These are phyloP conservation scores for Asterochloris sp. DNA, from an alignment of 139 green algal species.

Conservation along the genomic window DNA sequence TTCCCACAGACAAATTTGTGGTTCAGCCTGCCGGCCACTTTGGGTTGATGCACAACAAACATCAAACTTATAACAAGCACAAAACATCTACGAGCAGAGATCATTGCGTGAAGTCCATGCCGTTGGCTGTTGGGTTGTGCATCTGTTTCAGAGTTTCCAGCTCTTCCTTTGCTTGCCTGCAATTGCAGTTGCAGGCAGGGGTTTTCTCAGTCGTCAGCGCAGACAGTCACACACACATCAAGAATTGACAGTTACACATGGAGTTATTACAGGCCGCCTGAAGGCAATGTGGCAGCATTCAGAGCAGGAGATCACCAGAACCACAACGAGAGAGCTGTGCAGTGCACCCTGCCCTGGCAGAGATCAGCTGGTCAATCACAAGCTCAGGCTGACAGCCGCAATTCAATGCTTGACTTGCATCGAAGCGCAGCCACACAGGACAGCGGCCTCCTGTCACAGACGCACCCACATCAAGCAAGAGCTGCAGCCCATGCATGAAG, in stretches of 20 bases:
- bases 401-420: not conserved
- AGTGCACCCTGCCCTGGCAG: not conserved
- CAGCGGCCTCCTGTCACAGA: not conserved
- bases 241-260: not conserved
- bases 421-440: not conserved
- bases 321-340: not conserved
- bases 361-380: not conserved
- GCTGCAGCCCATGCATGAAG: not conserved
- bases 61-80: too few species aligned
- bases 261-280: too few species aligned
- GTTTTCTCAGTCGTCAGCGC: not conserved
- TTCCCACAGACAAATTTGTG: too few species aligned
- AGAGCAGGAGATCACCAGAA: not conserved
- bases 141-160: conserved; percentile 25
- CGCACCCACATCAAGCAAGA: not conserved
- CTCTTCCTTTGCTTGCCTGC: conserved; percentile 43
- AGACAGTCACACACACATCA: not conserved
- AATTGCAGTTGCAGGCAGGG: not conserved
- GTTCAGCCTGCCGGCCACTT: too few species aligned
- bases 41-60: too few species aligned
- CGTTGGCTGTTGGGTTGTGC: too few species aligned
- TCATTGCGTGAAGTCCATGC: too few species aligned
- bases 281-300: too few species aligned
- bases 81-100: too few species aligned
- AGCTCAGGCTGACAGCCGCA: not conserved